A percentile compares a stretch with the other conserved stretches of the same genome.
Evolutionary conservation across 352 stramenopile genomes (phyloP).

Genomic region (Globisporangium orthogonon): DNA sequence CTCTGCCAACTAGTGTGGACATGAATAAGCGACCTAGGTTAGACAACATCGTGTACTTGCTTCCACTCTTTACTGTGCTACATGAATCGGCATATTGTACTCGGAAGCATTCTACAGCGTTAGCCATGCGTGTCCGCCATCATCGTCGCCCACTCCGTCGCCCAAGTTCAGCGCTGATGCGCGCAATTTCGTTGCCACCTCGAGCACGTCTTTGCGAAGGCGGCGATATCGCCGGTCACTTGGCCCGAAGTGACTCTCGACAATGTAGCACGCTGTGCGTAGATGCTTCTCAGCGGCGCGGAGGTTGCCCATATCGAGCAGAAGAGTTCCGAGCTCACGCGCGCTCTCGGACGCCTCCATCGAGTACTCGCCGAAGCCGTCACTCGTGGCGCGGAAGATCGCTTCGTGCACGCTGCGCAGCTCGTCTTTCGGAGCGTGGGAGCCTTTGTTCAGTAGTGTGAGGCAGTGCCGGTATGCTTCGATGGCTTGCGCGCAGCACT

Average conservation of each 20-base stretch:
- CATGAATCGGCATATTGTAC: too few species aligned
- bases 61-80: too few species aligned
- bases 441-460: conserved; percentile 7
- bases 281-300: conserved; percentile 29
- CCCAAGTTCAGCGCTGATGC: conserved; percentile 13
- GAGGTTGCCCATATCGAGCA: conserved; percentile 38
- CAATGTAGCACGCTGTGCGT: conserved; percentile 30
- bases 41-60: too few species aligned
- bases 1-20: too few species aligned
- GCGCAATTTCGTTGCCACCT: conserved; percentile 32
- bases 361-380: conserved; percentile 62
- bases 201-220: conserved; percentile 35
- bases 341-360: conserved; percentile 44
- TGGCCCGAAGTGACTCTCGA: conserved; percentile 46
- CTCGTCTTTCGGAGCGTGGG: conserved; percentile 20
- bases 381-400: conserved; percentile 32
- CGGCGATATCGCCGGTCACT: conserved; percentile 42
- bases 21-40: too few species aligned
- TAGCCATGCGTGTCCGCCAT: conserved; percentile 45
- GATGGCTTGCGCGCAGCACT: conserved; percentile 52
- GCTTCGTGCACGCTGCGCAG: conserved; percentile 32
- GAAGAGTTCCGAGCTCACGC: conserved; percentile 27
- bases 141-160: conserved; percentile 21
- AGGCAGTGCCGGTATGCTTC: conserved; percentile 52
- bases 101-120: conserved; percentile 19